These are phyloP conservation scores for Sporothrix phasma DNA, from an alignment of 2,329 filamentous ascomycete genomes.

Conservation along the genomic window DNA sequence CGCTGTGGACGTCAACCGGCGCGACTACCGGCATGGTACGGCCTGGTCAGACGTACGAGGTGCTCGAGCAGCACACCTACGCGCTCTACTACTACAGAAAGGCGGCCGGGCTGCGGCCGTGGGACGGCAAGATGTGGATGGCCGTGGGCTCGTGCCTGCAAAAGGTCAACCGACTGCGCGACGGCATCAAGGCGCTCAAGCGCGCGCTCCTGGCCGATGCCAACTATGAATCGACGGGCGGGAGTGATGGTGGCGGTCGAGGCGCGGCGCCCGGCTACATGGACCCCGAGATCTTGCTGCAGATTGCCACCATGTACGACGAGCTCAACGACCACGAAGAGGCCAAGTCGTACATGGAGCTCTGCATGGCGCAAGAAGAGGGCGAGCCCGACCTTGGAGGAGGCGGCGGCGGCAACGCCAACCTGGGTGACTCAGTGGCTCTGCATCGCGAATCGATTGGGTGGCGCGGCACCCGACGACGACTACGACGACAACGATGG, in stretches of 20 bases:
- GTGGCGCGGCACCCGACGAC: constrained; percentile 25
- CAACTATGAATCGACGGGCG: constrained; percentile 57
- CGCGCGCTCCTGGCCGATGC: constrained; percentile 80
- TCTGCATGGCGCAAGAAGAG: constrained; percentile 86
- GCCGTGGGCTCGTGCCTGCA: constrained; percentile 87
- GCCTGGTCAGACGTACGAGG: constrained; percentile 90
- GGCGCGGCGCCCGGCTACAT: constrained; percentile 44
- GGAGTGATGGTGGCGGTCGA: constrained; percentile 30
- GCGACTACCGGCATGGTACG: constrained; percentile 99
- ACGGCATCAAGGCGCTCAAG: constrained; percentile 92
- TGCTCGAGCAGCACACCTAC: constrained; percentile 96
- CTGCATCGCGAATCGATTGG: constrained; percentile 43
- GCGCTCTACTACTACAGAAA: constrained; percentile 97
- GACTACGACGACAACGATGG: constrained; percentile 34
- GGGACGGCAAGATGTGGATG: constrained; percentile 98
- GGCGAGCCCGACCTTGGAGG: constrained; percentile 36
- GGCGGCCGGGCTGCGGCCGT: constrained; percentile 82
- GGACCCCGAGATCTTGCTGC: constrained; percentile 82
- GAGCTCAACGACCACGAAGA: constrained; percentile 66
- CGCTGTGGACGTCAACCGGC: constrained; percentile 89
- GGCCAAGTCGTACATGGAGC: constrained; percentile 88
- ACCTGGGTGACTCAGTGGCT: constrained; percentile 40
- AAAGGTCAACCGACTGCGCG: constrained; percentile 75
- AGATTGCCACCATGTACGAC: constrained; percentile 86
- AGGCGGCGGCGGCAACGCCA: constrained; percentile 9